These are phyloP conservation scores for Mortierella sp. DNA, from an alignment of 371 early-diverging fungal genomes.

Conservation along the genomic window DNA sequence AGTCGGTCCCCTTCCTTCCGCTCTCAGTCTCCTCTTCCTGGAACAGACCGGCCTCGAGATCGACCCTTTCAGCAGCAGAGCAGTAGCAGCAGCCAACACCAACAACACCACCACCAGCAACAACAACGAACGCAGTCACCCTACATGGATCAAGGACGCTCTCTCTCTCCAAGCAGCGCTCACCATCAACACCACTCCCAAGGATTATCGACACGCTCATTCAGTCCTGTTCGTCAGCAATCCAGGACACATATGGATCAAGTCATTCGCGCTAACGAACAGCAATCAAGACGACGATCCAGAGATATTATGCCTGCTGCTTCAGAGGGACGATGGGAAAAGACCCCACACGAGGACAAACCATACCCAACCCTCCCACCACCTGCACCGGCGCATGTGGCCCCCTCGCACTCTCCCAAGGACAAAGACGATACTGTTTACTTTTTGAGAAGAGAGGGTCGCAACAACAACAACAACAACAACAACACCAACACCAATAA, in stretches of 20 bases:
- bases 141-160: constrained; percentile 16
- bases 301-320: constrained; percentile 6
- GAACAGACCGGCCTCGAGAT: constrained; percentile 28
- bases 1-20: constrained; percentile 56
- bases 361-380: constrained; percentile 38
- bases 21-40: constrained; percentile 39
- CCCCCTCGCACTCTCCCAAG: constrained; percentile 31
- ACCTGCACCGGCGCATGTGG: background rate
- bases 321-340: constrained; percentile 49
- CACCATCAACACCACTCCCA: constrained; percentile 4
- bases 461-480: background rate
- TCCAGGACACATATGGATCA: constrained; percentile 52
- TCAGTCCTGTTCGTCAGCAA: constrained; percentile 22
- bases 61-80: background rate
- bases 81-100: background rate
- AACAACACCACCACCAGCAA: background rate
- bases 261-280: constrained; percentile 13
- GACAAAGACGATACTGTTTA: constrained; percentile 48
- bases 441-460: constrained; percentile 38
- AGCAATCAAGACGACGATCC: constrained; percentile 21
- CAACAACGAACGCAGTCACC: constrained; percentile 13
- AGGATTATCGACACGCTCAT: constrained; percentile 23
- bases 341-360: constrained; percentile 46
- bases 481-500: no score
- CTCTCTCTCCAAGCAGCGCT: constrained; percentile 21